Conservation (phyloP, 345 rosid genomes). For the Iberis pinnata region DNA sequence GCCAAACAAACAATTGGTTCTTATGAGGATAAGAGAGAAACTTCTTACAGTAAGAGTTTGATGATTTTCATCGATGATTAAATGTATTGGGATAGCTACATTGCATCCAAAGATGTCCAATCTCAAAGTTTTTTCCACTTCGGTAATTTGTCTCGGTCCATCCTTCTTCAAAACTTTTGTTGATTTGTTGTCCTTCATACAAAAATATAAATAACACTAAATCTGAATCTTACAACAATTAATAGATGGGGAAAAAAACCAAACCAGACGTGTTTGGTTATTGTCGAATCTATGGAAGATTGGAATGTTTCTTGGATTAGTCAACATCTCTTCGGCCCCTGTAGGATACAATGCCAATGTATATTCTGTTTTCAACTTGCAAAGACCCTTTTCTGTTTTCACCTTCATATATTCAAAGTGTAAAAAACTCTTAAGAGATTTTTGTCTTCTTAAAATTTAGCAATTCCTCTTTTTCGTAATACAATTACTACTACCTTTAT, state of each 20-base stretch:
- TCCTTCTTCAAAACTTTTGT: slow-evolving; percentile 51
- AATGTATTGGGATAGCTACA: slow-evolving; percentile 43
- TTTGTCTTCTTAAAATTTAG: too few species aligned
- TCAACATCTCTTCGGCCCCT: not conserved
- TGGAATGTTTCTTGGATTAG: not conserved
- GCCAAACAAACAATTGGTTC: not conserved
- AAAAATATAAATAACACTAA: too few species aligned
- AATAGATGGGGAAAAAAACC: not conserved
- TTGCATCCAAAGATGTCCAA: slow-evolving; percentile 81
- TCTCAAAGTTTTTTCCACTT: slow-evolving; percentile 48
- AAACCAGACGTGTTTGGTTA: slow-evolving; percentile 10
- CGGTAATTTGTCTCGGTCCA: slow-evolving; percentile 53
- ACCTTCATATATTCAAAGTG: too few species aligned
- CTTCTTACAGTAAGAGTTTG: slow-evolving; percentile 43
- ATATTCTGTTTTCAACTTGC: slow-evolving; percentile 5
- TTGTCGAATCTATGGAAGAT: not conserved
- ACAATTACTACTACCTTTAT: slow-evolving; percentile 59
- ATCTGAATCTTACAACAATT: not conserved
- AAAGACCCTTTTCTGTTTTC: slow-evolving; percentile 1
- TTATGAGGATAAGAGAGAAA: not conserved
- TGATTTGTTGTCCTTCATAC: slow-evolving; percentile 48
- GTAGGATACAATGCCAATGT: not conserved
- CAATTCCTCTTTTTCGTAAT: not conserved
- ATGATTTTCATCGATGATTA: slow-evolving; percentile 59
- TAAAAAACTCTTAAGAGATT: too few species aligned